A percentile compares a stretch with the other conserved stretches of the same genome.
These are phyloP conservation scores for Hypomyces rosellus DNA, from an alignment of 2,329 filamentous ascomycete genomes.

Conservation along the genomic window DNA sequence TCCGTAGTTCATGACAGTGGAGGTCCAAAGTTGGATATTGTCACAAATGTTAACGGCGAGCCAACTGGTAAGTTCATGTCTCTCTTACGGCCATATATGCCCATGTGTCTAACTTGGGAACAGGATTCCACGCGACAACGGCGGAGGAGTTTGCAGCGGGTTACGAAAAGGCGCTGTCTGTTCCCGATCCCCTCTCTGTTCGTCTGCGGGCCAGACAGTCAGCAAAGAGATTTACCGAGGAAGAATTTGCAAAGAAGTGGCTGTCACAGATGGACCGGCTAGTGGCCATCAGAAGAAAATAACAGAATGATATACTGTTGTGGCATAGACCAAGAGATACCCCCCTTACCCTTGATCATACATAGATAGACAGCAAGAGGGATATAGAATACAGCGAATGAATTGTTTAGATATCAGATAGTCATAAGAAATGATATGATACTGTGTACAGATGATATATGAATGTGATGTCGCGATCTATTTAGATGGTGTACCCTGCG, in stretches of 20 bases:
- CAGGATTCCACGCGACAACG: conserved; percentile 80
- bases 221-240: conserved; percentile 79
- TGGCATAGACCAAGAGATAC: conserved; percentile 32
- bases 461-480: neutral
- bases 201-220: conserved; percentile 69
- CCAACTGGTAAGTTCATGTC: conserved; percentile 58
- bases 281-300: conserved; percentile 40
- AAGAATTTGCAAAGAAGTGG: conserved; percentile 79
- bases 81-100: neutral
- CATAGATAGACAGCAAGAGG: conserved; percentile 3
- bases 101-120: neutral
- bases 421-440: no score
- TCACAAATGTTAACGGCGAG: conserved; percentile 69
- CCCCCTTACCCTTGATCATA: conserved; percentile 20
- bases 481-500: conserved; percentile 50
- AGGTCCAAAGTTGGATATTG: conserved; percentile 90
- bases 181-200: conserved; percentile 69
- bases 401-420: neutral
- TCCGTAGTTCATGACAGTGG: conserved; percentile 90
- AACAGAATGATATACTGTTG: conserved; percentile 12
- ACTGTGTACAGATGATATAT: no score
- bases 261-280: conserved; percentile 65
- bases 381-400: neutral
- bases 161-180: conserved; percentile 68
- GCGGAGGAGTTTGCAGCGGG: conserved; percentile 71